Conservation (phyloP, 495 filamentous ascomycete genomes). For the Gamarada debralockiae region DNA sequence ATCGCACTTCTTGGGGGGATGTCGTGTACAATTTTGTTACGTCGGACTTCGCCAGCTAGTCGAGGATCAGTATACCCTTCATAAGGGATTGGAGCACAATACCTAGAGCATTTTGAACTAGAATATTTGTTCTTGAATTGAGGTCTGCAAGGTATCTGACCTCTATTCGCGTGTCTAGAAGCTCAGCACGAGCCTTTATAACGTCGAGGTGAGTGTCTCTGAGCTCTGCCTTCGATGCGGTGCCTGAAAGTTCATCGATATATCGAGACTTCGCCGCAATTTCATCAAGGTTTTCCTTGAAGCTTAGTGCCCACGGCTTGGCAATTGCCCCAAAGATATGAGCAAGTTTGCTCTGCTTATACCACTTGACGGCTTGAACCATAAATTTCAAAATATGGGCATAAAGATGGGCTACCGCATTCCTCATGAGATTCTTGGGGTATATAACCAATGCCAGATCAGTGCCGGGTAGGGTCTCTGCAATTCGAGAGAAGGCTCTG, state of each 20-base stretch:
- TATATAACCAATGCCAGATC: conserved; percentile 30
- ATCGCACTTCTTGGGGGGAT: not conserved
- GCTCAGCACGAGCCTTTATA: not conserved
- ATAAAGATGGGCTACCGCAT: conserved; percentile 28
- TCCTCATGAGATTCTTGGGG: conserved; percentile 31
- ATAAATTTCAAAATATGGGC: conserved; percentile 31
- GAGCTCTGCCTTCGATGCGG: conserved; percentile 1
- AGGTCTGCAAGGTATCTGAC: not conserved
- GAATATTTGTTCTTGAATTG: not conserved
- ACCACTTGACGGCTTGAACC: conserved; percentile 28
- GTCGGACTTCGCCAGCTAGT: not conserved
- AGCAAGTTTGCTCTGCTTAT: conserved; percentile 22
- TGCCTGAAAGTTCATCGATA: conserved; percentile 8
- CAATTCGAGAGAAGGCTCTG: conserved; percentile 29
- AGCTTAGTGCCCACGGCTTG: conserved; percentile 22
- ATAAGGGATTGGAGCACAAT: not conserved
- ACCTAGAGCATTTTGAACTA: not conserved
- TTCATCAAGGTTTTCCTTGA: conserved; percentile 25
- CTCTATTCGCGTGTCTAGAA: not conserved
- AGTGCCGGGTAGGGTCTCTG: conserved; percentile 28
- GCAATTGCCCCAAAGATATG: conserved; percentile 22
- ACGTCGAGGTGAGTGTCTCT: conserved; percentile 2
- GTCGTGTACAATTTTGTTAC: not conserved
- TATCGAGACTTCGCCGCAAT: conserved; percentile 18
- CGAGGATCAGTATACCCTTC: not conserved